These are phyloP conservation scores for Hortiboletus flavorubellus DNA, from an alignment of 768 basidiomycete genomes.

Conservation along the genomic window DNA sequence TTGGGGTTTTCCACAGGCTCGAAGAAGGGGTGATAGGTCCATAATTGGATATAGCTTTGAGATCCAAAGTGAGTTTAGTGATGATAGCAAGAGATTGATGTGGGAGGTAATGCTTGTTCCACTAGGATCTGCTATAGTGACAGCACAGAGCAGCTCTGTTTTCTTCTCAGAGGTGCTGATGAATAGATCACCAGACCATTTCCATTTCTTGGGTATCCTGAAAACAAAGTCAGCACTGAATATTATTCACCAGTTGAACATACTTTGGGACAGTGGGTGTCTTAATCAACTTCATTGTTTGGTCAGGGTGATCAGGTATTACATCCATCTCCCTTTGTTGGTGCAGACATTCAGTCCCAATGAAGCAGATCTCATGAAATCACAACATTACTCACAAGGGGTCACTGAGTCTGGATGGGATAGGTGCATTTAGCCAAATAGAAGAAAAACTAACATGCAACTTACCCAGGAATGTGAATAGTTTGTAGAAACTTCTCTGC, in stretches of 20 bases:
- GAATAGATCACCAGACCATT: constrained; percentile 58
- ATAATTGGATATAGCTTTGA: constrained; percentile 45
- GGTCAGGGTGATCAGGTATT: constrained; percentile 1
- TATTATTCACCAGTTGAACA: constrained; percentile 3
- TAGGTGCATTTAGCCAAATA: not conserved
- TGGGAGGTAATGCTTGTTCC: constrained; percentile 42
- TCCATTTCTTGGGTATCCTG: constrained; percentile 62
- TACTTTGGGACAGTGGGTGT: constrained; percentile 24
- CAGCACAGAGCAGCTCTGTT: constrained; percentile 47
- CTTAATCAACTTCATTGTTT: constrained; percentile 14
- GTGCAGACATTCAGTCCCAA: not conserved
- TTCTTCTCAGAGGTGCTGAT: constrained; percentile 36
- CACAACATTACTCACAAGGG: constrained; percentile 23
- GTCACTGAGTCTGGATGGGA: constrained; percentile 17
- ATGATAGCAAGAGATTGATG: constrained; percentile 46
- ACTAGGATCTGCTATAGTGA: constrained; percentile 44
- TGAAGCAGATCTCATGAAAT: not conserved
- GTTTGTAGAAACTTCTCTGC: constrained; percentile 28
- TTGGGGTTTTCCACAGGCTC: constrained; percentile 45
- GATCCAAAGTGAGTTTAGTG: constrained; percentile 42
- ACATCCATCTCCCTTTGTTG: constrained; percentile 16
- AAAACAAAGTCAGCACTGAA: constrained; percentile 2
- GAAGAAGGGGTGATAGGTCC: constrained; percentile 46
- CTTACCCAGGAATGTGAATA: constrained; percentile 26
- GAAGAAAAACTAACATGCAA: not conserved